Conservation (phyloP, 257 asterid species). For the Nicotiana tomentosiformis region DNA sequence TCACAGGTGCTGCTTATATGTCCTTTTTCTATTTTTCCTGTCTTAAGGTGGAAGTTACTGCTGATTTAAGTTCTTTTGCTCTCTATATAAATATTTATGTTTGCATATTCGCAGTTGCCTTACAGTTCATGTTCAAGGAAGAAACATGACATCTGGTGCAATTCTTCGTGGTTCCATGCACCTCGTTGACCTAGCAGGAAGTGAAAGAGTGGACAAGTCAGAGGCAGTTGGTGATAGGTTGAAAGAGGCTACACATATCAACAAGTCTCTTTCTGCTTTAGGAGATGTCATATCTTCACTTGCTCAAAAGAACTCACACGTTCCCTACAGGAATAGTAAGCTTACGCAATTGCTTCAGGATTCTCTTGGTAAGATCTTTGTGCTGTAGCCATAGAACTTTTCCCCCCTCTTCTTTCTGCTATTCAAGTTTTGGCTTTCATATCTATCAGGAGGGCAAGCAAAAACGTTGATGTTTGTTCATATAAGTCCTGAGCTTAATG, state of each 20-base stretch:
- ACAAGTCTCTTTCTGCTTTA: constrained; percentile 74
- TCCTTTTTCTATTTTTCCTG: constrained; percentile 2
- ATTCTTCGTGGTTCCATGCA: constrained; percentile 70
- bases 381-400: background rate
- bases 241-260: constrained; percentile 74
- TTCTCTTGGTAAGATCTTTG: constrained; percentile 57
- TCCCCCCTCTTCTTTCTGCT: constrained; percentile 7
- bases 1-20: constrained; percentile 50
- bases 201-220: constrained; percentile 69
- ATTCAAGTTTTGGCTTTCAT: background rate
- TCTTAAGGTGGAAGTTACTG: background rate
- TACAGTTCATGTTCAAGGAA: constrained; percentile 86
- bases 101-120: constrained; percentile 54
- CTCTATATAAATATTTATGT: background rate
- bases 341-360: constrained; percentile 88
- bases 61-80: background rate
- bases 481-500: constrained; percentile 70
- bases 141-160: constrained; percentile 59
- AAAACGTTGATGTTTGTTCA: constrained; percentile 85
- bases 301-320: constrained; percentile 63
- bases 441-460: constrained; percentile 72
- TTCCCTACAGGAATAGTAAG: constrained; percentile 87
- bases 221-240: constrained; percentile 72
- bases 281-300: constrained; percentile 89
- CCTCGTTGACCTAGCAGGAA: constrained; percentile 91